Evolutionary conservation across 2,329 filamentous ascomycete genomes (phyloP).

Genomic region (Moelleriella libera): DNA sequence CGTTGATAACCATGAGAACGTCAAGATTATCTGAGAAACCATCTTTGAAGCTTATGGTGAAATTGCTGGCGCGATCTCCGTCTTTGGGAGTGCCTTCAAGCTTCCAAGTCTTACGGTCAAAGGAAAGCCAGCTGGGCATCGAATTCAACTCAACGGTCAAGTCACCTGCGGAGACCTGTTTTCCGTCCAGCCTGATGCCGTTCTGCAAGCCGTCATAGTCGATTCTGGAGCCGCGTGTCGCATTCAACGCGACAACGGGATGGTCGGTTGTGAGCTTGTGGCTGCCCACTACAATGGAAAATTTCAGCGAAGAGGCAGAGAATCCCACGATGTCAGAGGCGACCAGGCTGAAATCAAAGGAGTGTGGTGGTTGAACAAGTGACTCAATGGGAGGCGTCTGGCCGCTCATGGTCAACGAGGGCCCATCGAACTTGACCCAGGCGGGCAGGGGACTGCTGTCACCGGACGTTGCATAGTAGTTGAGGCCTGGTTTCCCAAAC

Average conservation of each 20-base stretch:
- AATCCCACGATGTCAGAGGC: constrained; percentile 74
- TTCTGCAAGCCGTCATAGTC: constrained; percentile 35
- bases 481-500: constrained; percentile 45
- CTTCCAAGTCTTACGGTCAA: constrained; percentile 46
- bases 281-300: constrained; percentile 58
- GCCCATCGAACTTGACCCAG: constrained; percentile 65
- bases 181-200: constrained; percentile 43
- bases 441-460: constrained; percentile 74
- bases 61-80: constrained; percentile 43
- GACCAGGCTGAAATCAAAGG: constrained; percentile 57
- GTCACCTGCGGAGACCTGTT: constrained; percentile 30
- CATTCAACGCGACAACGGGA: constrained; percentile 40
- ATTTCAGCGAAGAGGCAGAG: constrained; percentile 47
- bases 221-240: constrained; percentile 36
- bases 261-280: constrained; percentile 55
- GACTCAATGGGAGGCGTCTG: constrained; percentile 51
- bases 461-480: constrained; percentile 64
- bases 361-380: constrained; percentile 53
- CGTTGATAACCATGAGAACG: constrained; percentile 30
- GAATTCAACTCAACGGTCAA: constrained; percentile 36
- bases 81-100: constrained; percentile 51
- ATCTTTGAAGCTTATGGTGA: constrained; percentile 49
- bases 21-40: constrained; percentile 43
- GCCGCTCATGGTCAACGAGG: constrained; percentile 53
- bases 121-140: constrained; percentile 54